A percentile compares a stretch with the other conserved stretches of the same genome.
Conservation (phyloP, 148 eudicot genomes). For the Spergularia bocconei region DNA sequence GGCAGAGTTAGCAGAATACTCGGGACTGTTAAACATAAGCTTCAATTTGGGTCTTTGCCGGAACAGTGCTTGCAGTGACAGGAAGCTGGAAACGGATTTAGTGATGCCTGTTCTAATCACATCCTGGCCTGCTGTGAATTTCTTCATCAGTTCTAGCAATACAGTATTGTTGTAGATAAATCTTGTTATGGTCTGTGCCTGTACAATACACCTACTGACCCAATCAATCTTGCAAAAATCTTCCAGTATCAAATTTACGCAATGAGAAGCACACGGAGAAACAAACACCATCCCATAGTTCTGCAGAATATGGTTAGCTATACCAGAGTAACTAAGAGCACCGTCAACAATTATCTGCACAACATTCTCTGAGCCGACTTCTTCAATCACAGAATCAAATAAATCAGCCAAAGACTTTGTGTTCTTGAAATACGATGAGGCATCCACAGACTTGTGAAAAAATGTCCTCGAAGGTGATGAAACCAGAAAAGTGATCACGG, state of each 20-base stretch:
- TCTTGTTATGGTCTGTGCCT: slow-evolving; percentile 79
- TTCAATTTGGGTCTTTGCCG: slow-evolving; percentile 79
- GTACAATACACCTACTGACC: slow-evolving; percentile 71
- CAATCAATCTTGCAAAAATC: slow-evolving; percentile 91
- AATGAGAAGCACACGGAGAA: slow-evolving; percentile 90
- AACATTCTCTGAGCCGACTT: slow-evolving; percentile 80
- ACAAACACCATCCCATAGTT: slow-evolving; percentile 69
- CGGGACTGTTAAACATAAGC: slow-evolving; percentile 81
- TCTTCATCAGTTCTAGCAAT: slow-evolving; percentile 75
- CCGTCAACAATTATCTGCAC: slow-evolving; percentile 84
- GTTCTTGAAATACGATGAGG: slow-evolving; percentile 71
- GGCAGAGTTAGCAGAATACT: slow-evolving; percentile 48
- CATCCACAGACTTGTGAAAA: slow-evolving; percentile 92
- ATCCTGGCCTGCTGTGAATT: slow-evolving; percentile 73
- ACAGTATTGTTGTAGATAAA: slow-evolving; percentile 62
- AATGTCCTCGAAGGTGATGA: slow-evolving; percentile 94
- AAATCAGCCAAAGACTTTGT: slow-evolving; percentile 63
- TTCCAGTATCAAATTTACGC: slow-evolving; percentile 71
- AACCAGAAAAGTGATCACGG: slow-evolving; percentile 74
- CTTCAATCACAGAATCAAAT: slow-evolving; percentile 79
- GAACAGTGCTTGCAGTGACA: slow-evolving; percentile 70
- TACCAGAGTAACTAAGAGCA: slow-evolving; percentile 56
- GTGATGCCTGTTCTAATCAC: slow-evolving; percentile 77
- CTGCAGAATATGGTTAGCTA: slow-evolving; percentile 73
- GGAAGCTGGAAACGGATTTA: slow-evolving; percentile 67